Conservation (phyloP, 2,329 filamentous ascomycete genomes). For the Fusarium equiseti region DNA sequence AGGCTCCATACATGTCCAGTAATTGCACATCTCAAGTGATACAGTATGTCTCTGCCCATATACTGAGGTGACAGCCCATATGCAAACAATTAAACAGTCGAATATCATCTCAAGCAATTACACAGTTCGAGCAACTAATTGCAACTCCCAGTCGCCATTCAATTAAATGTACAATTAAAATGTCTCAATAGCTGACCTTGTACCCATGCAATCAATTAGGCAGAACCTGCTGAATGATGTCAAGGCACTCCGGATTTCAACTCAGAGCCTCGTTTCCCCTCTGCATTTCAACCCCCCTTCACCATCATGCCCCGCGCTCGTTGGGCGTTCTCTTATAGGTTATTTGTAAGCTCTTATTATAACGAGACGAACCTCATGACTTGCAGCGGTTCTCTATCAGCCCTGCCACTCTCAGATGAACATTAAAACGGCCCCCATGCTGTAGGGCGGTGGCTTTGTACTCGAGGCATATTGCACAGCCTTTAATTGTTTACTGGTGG, state of each 20-base stretch:
- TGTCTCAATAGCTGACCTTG: neutral
- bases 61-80: no score
- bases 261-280: neutral
- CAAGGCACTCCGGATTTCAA: neutral
- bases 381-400: neutral
- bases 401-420: neutral
- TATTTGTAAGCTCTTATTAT: neutral
- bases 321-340: neutral
- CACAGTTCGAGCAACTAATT: no score
- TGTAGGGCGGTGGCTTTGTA: neutral
- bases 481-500: neutral
- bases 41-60: no score
- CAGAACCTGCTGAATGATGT: constrained; percentile 6
- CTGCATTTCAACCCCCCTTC: neutral
- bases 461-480: constrained; percentile 1
- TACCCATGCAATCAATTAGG: neutral
- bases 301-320: neutral
- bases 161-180: no score
- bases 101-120: no score
- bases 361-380: neutral
- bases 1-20: no score
- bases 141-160: no score
- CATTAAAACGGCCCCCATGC: neutral
- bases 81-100: no score
- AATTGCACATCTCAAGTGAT: no score